Conservation (phyloP, 768 basidiomycete genomes). For the Amylocystis lapponica region DNA sequence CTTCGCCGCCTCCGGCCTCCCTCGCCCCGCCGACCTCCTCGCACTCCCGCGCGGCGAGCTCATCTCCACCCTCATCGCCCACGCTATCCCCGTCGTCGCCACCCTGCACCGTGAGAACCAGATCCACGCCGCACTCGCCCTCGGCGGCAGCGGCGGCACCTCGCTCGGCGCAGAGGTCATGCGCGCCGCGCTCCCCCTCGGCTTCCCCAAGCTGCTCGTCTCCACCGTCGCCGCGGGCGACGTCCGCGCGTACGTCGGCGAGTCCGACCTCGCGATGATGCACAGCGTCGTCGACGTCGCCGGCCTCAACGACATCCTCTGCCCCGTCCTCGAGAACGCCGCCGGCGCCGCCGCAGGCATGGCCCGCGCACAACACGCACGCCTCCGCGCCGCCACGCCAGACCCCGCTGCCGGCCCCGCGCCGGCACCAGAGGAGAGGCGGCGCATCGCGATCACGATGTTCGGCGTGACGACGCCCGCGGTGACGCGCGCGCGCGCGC, state of each 20-base stretch:
- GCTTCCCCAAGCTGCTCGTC: constrained; percentile 18
- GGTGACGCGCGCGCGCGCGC: constrained; percentile 12
- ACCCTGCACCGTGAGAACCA: constrained; percentile 3
- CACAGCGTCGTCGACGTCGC: constrained; percentile 18
- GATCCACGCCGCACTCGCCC: constrained; percentile 10
- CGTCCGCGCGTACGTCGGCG: constrained; percentile 11
- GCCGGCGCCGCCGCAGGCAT: constrained; percentile 16
- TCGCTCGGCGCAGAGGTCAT: constrained; percentile 13
- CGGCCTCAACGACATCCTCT: constrained; percentile 16
- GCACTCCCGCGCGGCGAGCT: constrained; percentile 10
- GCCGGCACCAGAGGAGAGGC: neutral
- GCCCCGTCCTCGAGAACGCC: constrained; percentile 14
- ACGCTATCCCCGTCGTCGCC: constrained; percentile 4
- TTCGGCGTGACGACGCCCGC: constrained; percentile 18
- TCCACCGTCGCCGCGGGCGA: constrained; percentile 18
- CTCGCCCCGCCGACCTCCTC: constrained; percentile 5
- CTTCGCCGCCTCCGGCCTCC: constrained; percentile 2
- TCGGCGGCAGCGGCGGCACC: constrained; percentile 15
- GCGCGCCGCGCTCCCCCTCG: constrained; percentile 11
- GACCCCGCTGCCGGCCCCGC: neutral
- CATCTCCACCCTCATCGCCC: constrained; percentile 8
- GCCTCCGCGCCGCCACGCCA: neutral
- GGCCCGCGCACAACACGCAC: constrained; percentile 11
- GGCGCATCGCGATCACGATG: constrained; percentile 17
- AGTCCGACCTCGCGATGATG: constrained; percentile 13